Percentiles rank a stretch among this genome's conserved stretches.
phyloP scores from a whole-genome alignment of 805 yeast species.

The Wickerhamiella shivajii region DNA sequence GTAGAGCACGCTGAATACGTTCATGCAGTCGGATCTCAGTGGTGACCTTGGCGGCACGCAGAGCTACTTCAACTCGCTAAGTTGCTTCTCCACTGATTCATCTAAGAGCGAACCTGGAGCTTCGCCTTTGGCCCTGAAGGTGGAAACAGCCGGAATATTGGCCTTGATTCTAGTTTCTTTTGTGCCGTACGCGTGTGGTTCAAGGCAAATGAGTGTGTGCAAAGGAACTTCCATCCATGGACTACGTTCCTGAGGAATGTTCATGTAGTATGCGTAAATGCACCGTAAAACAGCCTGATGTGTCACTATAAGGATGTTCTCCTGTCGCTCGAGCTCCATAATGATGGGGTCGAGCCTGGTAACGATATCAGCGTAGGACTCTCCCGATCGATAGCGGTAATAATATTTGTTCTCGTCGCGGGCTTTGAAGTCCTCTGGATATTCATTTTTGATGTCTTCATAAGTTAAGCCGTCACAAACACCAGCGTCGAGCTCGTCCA shows the following conservation, averaged over 20 bases:
- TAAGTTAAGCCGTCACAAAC: conserved; percentile 95
- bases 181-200: conserved; percentile 89
- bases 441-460: conserved; percentile 70
- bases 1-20: no score
- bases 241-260: conserved; percentile 90
- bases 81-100: no score
- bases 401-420: conserved; percentile 93
- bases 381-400: conserved; percentile 94
- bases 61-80: no score
- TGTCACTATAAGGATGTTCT: conserved; percentile 85
- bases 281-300: conserved; percentile 97
- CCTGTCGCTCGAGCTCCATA: conserved; percentile 96
- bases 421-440: conserved; percentile 91
- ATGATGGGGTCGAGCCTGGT: conserved; percentile 91
- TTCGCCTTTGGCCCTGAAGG: conserved; percentile 91
- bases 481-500: conserved; percentile 95
- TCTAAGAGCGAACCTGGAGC: no score
- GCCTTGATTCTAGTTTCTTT: conserved; percentile 83
- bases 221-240: conserved; percentile 99
- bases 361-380: conserved; percentile 89
- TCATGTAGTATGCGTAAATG: conserved; percentile 95
- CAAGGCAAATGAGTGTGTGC: conserved; percentile 85
- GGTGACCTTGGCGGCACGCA: no score
- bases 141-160: conserved; percentile 93
- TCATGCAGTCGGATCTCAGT: no score